phyloP scores from a whole-genome alignment of 371 early-diverging fungal species.

The Mortierella sp. region DNA sequence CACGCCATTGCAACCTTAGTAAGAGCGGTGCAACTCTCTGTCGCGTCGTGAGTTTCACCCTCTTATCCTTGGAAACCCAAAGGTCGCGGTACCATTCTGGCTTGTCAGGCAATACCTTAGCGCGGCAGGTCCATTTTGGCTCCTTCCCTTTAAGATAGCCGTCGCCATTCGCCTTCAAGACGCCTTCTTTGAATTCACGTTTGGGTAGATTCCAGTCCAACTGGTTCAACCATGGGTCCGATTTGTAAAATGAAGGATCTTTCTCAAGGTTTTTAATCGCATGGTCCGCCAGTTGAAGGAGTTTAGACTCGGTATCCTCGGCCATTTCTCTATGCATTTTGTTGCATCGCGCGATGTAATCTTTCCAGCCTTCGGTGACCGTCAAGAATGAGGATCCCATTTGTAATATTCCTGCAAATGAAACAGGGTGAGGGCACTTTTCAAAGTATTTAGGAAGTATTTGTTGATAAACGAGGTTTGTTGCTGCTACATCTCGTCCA shows the following conservation, averaged over 20 bases:
- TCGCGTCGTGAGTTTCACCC: constrained; percentile 76
- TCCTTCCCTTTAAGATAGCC: constrained; percentile 59
- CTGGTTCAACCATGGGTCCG: constrained; percentile 89
- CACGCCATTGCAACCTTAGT: constrained; percentile 87
- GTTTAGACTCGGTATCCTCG: constrained; percentile 67
- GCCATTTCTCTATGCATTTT: constrained; percentile 67
- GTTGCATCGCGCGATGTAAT: constrained; percentile 71
- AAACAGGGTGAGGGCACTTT: constrained; percentile 94
- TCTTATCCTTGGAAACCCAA: constrained; percentile 70
- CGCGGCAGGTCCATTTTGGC: constrained; percentile 57
- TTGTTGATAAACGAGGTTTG: constrained; percentile 77
- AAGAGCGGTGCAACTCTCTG: constrained; percentile 86
- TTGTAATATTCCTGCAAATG: constrained; percentile 91
- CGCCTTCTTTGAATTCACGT: constrained; percentile 54
- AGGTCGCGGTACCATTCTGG: constrained; percentile 93
- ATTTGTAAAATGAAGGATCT: constrained; percentile 34
- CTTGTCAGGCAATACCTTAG: constrained; percentile 69
- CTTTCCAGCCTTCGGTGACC: constrained; percentile 82
- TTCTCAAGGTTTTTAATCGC: constrained; percentile 67
- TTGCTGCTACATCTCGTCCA: constrained; percentile 88
- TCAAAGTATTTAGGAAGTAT: constrained; percentile 79
- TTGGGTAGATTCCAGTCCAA: constrained; percentile 85
- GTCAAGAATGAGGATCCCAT: constrained; percentile 93
- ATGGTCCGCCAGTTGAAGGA: constrained; percentile 76
- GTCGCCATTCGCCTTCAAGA: constrained; percentile 53